Evolutionary conservation across 2,329 filamentous ascomycete species (phyloP).

Genomic region (Exophiala sp.): DNA sequence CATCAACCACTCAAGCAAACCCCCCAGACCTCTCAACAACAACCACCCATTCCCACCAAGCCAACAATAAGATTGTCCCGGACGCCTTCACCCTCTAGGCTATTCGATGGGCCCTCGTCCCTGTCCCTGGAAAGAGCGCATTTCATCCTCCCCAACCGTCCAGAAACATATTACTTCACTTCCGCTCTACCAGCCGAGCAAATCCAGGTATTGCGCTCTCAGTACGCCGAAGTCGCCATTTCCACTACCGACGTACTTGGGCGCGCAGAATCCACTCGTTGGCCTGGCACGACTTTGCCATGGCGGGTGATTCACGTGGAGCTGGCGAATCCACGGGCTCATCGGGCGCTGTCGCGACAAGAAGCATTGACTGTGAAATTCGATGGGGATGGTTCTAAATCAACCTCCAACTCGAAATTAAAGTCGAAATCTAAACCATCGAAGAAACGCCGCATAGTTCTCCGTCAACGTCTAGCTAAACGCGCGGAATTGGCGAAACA

Average conservation of each 20-base stretch:
- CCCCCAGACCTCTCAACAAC: not conserved
- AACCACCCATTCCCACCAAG: not conserved
- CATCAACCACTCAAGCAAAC: not conserved
- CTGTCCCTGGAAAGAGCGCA: conserved; percentile 11
- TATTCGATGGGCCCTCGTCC: not conserved
- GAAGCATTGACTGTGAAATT: too few species aligned
- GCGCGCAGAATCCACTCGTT: conserved; percentile 8
- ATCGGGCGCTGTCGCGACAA: not conserved
- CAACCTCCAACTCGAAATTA: not conserved
- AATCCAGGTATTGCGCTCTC: conserved; percentile 1
- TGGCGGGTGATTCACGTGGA: conserved; percentile 22
- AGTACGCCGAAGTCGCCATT: conserved; percentile 19
- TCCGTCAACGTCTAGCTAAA: conserved; percentile 17
- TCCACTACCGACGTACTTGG: conserved; percentile 14
- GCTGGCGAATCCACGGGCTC: not conserved
- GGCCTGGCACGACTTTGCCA: conserved; percentile 24
- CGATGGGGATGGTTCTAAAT: not conserved
- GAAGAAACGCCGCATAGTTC: conserved; percentile 25
- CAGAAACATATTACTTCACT: conserved; percentile 24
- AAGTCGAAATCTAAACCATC: conserved; percentile 13
- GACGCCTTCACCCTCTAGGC: conserved; percentile 12
- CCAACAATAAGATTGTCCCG: conserved; percentile 18
- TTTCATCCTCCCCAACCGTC: conserved; percentile 14
- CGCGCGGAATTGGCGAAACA: conserved; percentile 9
- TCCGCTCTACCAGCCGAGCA: conserved; percentile 10